Base-by-base conservation (phyloP, 2,329 filamentous ascomycete species). In the Cercospora zeina region DNA sequence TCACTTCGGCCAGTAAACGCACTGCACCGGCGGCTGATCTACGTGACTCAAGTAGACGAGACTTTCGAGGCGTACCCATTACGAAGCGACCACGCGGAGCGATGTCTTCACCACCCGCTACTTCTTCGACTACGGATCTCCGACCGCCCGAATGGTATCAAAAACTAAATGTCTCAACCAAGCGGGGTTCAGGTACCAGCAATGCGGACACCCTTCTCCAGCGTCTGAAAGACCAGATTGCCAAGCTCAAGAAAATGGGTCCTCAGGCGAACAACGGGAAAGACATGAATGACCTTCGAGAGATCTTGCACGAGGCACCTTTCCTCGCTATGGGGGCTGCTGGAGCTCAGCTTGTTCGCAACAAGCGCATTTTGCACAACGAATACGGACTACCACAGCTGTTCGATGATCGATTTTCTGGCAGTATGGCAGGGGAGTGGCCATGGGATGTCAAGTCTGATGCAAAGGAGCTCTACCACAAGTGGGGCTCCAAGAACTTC, bases 401-500 rank as follows among this genome's bases (percentile, higher is more conserved):
- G 10, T 81, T 82, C 65, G 69, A 70, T 14, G 39, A 65, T 0
- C 31, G 63, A 4, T 66, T 65, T 24, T 61, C 62, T 4, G 63
- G 62, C 1, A 63, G 63, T 10, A 64, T 73, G 45, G 45, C 30
- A 13, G 45, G 45, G 5, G 16, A 67, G 0, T 81, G 78, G 39
- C 81, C 82, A 0, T 76, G 67, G 58, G 81, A 84, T 61, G 73
- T 85, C 10, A 70, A 72, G 16, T 77, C 78, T 0, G 82, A 84
- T 60, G 77, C 80, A 0, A 70, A 75, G 42, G 76, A 79, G 21
- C 67, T 85, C 0, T 81, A 79, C 63, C 71, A 70, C 34, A 78
- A 78, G 19, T 85, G 82, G 82, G 72, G 68, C 21, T 59, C 64
- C 0, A 62, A 70, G 10, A 72, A 78, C 31, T 79, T 82, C 37